These are phyloP conservation scores for Naematelia aurantialba DNA, from an alignment of 768 basidiomycete species.

Conservation along the genomic window DNA sequence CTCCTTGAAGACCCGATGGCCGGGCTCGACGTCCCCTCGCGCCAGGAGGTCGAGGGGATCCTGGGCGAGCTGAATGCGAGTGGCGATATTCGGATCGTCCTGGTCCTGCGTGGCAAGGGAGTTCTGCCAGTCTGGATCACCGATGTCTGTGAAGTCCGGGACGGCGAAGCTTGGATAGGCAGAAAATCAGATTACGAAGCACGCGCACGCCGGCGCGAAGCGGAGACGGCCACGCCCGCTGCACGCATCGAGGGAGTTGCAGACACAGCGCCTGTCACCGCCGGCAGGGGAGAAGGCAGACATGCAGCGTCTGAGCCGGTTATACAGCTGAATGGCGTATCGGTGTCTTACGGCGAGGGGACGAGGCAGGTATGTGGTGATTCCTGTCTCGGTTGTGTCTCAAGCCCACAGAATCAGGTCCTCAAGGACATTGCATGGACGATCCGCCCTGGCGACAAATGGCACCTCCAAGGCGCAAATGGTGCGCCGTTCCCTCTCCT, in stretches of 20 bases:
- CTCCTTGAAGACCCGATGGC: conserved; percentile 80
- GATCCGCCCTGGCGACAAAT: conserved; percentile 73
- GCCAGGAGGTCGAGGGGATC: conserved; percentile 39
- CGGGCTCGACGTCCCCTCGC: conserved; percentile 43
- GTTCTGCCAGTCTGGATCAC: conserved; percentile 47
- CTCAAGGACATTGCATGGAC: conserved; percentile 76
- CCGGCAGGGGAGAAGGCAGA: conserved; percentile 4
- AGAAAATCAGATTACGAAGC: conserved; percentile 55
- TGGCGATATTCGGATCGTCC: conserved; percentile 32
- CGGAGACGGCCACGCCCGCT: no score
- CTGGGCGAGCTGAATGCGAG: conserved; percentile 39
- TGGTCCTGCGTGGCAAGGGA: conserved; percentile 43
- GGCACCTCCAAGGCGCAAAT: conserved; percentile 86
- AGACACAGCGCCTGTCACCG: no score
- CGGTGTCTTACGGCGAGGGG: conserved; percentile 69
- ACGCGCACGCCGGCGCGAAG: neutral
- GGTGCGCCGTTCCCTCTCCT: conserved; percentile 56
- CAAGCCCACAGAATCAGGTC: conserved; percentile 55
- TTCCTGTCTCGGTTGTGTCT: neutral
- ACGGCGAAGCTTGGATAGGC: conserved; percentile 58
- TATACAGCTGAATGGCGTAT: conserved; percentile 64
- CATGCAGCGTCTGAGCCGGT: conserved; percentile 50
- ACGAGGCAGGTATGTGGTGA: conserved; percentile 26
- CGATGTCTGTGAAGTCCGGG: conserved; percentile 39
- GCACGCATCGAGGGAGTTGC: no score